Conservation (phyloP, 306 rosid genomes). For the Hippophae tibetana region DNA sequence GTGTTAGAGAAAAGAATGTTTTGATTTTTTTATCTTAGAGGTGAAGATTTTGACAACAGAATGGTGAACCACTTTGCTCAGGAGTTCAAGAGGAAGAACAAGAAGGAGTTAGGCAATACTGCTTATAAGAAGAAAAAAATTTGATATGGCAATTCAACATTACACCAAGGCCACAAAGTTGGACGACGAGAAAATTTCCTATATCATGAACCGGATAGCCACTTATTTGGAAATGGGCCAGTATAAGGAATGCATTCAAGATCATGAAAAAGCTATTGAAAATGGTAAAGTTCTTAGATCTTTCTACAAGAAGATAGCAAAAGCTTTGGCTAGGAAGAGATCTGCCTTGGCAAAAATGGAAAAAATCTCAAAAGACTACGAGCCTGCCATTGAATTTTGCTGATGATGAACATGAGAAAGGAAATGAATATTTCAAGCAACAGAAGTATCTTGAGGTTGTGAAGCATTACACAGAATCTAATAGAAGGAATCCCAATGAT, state of each 20-base stretch:
- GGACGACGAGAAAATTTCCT: constrained; percentile 78
- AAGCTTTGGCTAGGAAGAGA: constrained; percentile 95
- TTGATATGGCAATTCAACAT: constrained; percentile 67
- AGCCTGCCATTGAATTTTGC: constrained; percentile 74
- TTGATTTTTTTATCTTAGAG: too few species aligned
- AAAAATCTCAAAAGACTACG: constrained; percentile 67
- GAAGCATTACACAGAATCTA: too few species aligned
- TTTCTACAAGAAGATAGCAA: constrained; percentile 80
- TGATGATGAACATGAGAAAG: constrained; percentile 93
- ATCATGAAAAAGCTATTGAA: constrained; percentile 90
- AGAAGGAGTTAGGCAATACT: background rate
- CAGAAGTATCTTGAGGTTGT: too few species aligned
- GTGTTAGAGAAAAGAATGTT: too few species aligned
- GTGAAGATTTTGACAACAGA: too few species aligned
- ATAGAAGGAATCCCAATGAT: too few species aligned
- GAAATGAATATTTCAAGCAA: too few species aligned
- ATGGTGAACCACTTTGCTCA: too few species aligned
- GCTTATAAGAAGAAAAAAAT: constrained; percentile 92
- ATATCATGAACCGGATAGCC: constrained; percentile 72
- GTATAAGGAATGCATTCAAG: constrained; percentile 77
- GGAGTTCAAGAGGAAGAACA: too few species aligned
- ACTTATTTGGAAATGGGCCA: constrained; percentile 86
- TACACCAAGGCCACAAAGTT: constrained; percentile 72
- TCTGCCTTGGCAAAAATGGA: constrained; percentile 69
- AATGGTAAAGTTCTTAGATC: constrained; percentile 82